These are phyloP conservation scores for Picochlorum sp. DNA, from an alignment of 139 green algal genomes.

Conservation along the genomic window DNA sequence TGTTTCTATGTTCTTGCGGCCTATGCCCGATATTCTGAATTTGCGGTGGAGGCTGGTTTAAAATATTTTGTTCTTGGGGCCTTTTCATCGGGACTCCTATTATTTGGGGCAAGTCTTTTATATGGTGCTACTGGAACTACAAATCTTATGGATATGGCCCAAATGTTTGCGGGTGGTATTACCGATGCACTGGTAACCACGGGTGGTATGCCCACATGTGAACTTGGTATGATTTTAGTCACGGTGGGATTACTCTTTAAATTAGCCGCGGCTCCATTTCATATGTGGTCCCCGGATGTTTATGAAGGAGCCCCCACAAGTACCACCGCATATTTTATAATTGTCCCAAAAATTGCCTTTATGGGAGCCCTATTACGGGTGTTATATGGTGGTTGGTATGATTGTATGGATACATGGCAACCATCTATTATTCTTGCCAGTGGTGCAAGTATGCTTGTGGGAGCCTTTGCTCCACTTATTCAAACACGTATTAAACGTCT, in stretches of 20 bases:
- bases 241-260: conserved; percentile 53
- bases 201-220: conserved; percentile 23
- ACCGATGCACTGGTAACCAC: conserved; percentile 9
- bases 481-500: conserved; percentile 55
- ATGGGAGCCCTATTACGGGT: conserved; percentile 38
- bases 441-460: conserved; percentile 39
- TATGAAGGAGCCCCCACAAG: conserved; percentile 48
- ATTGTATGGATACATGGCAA: conserved; percentile 46
- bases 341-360: conserved; percentile 41
- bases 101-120: conserved; percentile 49
- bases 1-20: conserved; percentile 57
- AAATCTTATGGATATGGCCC: conserved; percentile 32
- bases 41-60: conserved; percentile 49
- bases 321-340: conserved; percentile 52
- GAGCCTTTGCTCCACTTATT: conserved; percentile 31
- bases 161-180: conserved; percentile 37
- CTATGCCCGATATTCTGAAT: conserved; percentile 45
- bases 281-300: conserved; percentile 59
- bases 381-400: conserved; percentile 37
- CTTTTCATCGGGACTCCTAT: conserved; percentile 49
- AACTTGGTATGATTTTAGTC: conserved; percentile 47
- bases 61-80: conserved; percentile 59
- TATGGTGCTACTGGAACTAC: conserved; percentile 48
- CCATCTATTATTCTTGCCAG: conserved; percentile 41
- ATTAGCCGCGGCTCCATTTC: conserved; percentile 46